phyloP scores from a whole-genome alignment of 2,329 filamentous ascomycete species.

The Neurospora sp. region DNA sequence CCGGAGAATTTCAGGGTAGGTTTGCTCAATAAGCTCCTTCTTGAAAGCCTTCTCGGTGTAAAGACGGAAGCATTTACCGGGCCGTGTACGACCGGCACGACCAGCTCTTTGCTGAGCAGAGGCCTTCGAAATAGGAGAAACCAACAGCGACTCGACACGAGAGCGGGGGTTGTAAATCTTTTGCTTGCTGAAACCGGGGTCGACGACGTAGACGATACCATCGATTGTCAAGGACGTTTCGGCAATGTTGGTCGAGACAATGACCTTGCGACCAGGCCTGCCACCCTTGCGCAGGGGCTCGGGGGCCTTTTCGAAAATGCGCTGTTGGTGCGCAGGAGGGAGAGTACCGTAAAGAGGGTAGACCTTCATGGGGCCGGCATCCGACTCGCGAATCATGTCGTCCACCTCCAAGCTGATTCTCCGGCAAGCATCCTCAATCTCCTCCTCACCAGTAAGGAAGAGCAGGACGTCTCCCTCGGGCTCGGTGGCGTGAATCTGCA shows the following conservation, averaged over 20 bases:
- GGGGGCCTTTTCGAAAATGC: conserved; percentile 88
- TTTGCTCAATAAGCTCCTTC: conserved; percentile 95
- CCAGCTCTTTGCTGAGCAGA: conserved; percentile 95
- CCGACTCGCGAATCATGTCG: conserved; percentile 83
- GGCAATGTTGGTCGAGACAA: conserved; percentile 94
- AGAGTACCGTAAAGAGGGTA: conserved; percentile 93
- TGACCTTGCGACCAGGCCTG: conserved; percentile 82
- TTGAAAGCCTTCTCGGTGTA: conserved; percentile 96
- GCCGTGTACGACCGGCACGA: conserved; percentile 97
- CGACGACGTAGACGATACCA: conserved; percentile 98
- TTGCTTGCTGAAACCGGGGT: conserved; percentile 97
- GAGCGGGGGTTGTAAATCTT: conserved; percentile 98
- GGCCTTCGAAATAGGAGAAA: conserved; percentile 95
- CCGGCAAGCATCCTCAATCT: conserved; percentile 91
- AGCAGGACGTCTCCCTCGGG: conserved; percentile 85
- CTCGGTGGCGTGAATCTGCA: conserved; percentile 94
- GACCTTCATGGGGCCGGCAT: conserved; percentile 78
- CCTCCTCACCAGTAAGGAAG: conserved; percentile 95
- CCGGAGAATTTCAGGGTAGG: conserved; percentile 88
- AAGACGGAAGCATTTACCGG: conserved; percentile 94
- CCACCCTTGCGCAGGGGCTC: conserved; percentile 63
- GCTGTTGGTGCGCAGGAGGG: conserved; percentile 86
- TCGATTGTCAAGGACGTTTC: conserved; percentile 97
- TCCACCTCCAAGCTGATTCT: conserved; percentile 88
- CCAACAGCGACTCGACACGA: conserved; percentile 91